Conservation (phyloP, 1,139 yeast species). For the Candida glucosophila region DNA sequence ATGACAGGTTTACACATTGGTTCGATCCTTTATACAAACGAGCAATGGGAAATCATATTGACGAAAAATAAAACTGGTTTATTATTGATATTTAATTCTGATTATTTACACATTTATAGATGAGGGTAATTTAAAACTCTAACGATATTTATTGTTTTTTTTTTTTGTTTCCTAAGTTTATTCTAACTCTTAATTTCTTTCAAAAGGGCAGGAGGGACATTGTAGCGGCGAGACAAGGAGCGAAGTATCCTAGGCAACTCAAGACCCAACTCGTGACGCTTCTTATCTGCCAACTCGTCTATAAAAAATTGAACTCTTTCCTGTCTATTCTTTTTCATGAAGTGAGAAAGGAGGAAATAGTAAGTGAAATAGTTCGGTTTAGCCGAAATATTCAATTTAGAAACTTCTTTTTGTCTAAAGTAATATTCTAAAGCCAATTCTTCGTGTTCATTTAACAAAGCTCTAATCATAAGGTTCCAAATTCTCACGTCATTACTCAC, state of each 20-base stretch:
- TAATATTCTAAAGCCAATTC: slow-evolving; percentile 34
- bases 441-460: slow-evolving; percentile 30
- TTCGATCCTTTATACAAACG: slow-evolving; percentile 32
- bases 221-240: slow-evolving; percentile 6
- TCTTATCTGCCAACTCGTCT: slow-evolving; percentile 20
- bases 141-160: too few relatives aligned
- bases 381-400: slow-evolving; percentile 10
- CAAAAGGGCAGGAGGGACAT: slow-evolving; percentile 6
- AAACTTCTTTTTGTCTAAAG: slow-evolving; percentile 16
- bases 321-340: slow-evolving; percentile 21
- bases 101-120: too few relatives aligned
- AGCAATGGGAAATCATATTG: slow-evolving; percentile 39
- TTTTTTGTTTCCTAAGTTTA: too few relatives aligned
- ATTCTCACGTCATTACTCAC: slow-evolving; percentile 30
- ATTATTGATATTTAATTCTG: neutral
- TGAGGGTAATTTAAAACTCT: slow-evolving; percentile 1
- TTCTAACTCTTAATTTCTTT: slow-evolving; percentile 4
- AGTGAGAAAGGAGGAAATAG: slow-evolving; percentile 44
- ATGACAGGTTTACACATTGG: slow-evolving; percentile 57
- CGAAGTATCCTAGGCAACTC: slow-evolving; percentile 25
- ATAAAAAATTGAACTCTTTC: slow-evolving; percentile 29
- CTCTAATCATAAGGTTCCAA: slow-evolving; percentile 55
- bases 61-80: slow-evolving; percentile 7
- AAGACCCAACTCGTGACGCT: slow-evolving; percentile 28
- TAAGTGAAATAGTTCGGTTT: slow-evolving; percentile 51